Evolutionary conservation across 768 basidiomycete genomes (phyloP).

Genomic region (Termitomyces sp.): DNA sequence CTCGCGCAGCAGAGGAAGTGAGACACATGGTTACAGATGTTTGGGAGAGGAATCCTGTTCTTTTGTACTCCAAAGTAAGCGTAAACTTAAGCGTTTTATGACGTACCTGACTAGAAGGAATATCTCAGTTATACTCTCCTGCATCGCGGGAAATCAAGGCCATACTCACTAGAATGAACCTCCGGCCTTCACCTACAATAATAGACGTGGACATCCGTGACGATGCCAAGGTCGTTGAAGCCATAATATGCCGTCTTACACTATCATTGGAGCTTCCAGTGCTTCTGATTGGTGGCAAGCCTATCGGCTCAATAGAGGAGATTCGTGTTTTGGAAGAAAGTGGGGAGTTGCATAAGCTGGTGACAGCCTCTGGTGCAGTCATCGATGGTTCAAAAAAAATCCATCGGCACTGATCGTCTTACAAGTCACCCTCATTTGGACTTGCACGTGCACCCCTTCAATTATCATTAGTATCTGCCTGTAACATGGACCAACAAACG

Average conservation of each 20-base stretch:
- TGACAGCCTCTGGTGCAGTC: slow-evolving; percentile 54
- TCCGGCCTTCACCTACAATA: slow-evolving; percentile 59
- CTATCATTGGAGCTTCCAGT: slow-evolving; percentile 51
- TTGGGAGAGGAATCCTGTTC: slow-evolving; percentile 70
- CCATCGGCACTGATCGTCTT: slow-evolving; percentile 29
- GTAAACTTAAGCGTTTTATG: background rate
- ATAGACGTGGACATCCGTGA: slow-evolving; percentile 72
- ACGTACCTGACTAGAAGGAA: background rate
- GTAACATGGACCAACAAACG: background rate
- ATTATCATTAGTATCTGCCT: background rate
- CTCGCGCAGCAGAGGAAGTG: slow-evolving; percentile 58
- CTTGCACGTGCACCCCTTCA: background rate
- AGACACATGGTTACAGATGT: slow-evolving; percentile 54
- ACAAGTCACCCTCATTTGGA: background rate
- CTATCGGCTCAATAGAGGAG: slow-evolving; percentile 46
- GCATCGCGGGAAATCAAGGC: slow-evolving; percentile 62
- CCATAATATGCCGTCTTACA: slow-evolving; percentile 61
- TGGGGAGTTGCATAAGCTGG: slow-evolving; percentile 47
- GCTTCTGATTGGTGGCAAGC: slow-evolving; percentile 61
- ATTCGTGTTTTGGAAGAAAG: slow-evolving; percentile 44
- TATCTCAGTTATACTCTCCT: slow-evolving; percentile 55
- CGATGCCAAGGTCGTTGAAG: slow-evolving; percentile 58
- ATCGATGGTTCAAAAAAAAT: slow-evolving; percentile 51
- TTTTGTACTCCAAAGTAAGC: slow-evolving; percentile 67
- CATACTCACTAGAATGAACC: slow-evolving; percentile 48